Conservation (phyloP, 2,329 filamentous ascomycete species). For the Hypoxylon sp. region DNA sequence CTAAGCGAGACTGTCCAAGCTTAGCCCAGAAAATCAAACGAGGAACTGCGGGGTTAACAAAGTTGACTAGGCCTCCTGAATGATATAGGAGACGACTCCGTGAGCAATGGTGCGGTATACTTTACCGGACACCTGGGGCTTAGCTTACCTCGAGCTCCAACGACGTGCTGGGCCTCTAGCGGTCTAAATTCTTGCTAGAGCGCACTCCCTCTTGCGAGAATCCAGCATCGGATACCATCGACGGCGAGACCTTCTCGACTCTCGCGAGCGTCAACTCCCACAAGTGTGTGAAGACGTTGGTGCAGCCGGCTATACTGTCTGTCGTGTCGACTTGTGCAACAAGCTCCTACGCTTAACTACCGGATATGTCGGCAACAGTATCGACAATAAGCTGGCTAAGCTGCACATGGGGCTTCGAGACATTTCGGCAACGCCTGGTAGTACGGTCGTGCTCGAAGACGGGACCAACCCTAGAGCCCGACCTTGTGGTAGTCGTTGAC, state of each 20-base stretch:
- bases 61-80: no score
- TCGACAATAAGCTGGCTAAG: neutral
- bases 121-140: no score
- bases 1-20: neutral
- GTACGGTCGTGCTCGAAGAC: constrained; percentile 30
- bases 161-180: neutral
- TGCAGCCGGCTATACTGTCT: constrained; percentile 35
- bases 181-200: neutral
- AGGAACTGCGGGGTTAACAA: no score
- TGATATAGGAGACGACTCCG: no score
- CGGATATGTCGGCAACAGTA: constrained; percentile 25
- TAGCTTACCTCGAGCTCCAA: neutral
- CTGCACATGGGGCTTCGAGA: neutral
- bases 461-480: constrained; percentile 37
- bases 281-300: constrained; percentile 29
- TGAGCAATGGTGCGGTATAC: no score
- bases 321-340: constrained; percentile 42
- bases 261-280: neutral
- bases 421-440: neutral
- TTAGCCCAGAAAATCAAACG: neutral
- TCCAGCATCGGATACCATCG: neutral
- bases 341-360: constrained; percentile 38
- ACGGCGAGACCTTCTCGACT: neutral
- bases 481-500: constrained; percentile 46
- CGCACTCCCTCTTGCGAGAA: neutral